Percentiles rank a stretch among this genome's conserved stretches.
Evolutionary conservation across 768 basidiomycete species (phyloP).

Genomic region (Phaeolepiota aurea): DNA sequence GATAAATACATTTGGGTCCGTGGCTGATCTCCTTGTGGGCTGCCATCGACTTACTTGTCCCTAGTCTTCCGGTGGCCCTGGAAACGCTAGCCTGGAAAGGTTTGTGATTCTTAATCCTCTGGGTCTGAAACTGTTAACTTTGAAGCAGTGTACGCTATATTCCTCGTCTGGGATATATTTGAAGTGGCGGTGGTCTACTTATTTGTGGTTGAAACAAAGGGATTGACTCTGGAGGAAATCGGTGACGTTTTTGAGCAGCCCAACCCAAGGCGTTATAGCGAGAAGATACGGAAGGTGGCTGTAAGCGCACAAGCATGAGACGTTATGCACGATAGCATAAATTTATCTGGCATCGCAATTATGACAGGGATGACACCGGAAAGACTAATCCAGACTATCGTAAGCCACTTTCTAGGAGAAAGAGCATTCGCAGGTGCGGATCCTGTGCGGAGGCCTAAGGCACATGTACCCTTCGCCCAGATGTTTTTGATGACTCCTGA

Average conservation of each 20-base stretch:
- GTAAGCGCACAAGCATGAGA: slow-evolving; percentile 4
- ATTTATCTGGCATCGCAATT: not conserved
- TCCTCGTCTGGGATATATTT: slow-evolving; percentile 39
- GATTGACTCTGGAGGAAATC: slow-evolving; percentile 42
- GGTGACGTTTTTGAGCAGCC: slow-evolving; percentile 34
- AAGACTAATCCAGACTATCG: not conserved
- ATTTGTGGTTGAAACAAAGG: slow-evolving; percentile 44
- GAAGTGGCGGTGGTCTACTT: slow-evolving; percentile 38
- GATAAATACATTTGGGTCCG: slow-evolving; percentile 44
- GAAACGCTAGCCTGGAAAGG: slow-evolving; percentile 39
- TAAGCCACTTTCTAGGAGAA: not conserved
- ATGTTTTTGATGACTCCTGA: not conserved
- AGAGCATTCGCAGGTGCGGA: too few species aligned
- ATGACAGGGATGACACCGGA: not conserved
- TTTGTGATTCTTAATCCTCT: slow-evolving; percentile 9
- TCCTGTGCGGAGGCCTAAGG: too few species aligned
- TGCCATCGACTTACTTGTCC: not conserved
- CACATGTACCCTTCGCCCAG: too few species aligned
- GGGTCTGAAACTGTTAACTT: slow-evolving; percentile 3
- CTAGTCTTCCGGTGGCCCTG: slow-evolving; percentile 38
- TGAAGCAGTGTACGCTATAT: slow-evolving; percentile 41
- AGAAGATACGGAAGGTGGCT: slow-evolving; percentile 12
- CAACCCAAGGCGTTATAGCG: slow-evolving; percentile 32
- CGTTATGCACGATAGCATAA: slow-evolving; percentile 3
- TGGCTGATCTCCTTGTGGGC: slow-evolving; percentile 1